phyloP scores from a whole-genome alignment of 345 rosid species.

The Carallia pectinifolia region DNA sequence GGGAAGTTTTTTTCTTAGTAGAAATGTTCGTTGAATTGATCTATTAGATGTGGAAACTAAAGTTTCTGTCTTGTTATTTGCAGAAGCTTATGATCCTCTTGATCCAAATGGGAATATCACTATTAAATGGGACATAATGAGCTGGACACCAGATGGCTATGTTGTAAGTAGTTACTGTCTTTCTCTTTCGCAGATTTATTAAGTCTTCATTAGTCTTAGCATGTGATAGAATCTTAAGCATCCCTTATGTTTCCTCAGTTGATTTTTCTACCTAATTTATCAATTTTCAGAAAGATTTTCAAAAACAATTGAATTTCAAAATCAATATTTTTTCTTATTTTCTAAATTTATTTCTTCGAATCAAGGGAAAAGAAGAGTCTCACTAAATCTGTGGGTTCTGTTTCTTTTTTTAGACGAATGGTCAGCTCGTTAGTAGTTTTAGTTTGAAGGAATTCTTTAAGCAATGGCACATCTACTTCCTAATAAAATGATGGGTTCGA shows the following conservation, averaged over 20 bases:
- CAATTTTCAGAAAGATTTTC: too few relatives aligned
- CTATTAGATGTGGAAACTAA: not conserved
- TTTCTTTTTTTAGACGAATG: not conserved
- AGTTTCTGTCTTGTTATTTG: slow-evolving; percentile 10
- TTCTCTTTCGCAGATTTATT: not conserved
- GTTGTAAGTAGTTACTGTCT: slow-evolving; percentile 7
- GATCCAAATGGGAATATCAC: slow-evolving; percentile 4
- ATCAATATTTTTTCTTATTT: too few relatives aligned
- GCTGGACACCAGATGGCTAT: slow-evolving; percentile 14
- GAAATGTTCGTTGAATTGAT: not conserved
- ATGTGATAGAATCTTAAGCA: not conserved
- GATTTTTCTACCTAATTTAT: not conserved
- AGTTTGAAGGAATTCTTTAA: too few relatives aligned
- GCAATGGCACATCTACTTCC: too few relatives aligned
- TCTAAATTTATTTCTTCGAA: not conserved
- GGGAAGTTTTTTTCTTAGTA: slow-evolving; percentile 6
- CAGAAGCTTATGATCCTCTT: slow-evolving; percentile 36
- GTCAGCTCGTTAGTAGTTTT: not conserved
- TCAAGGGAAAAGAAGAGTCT: not conserved
- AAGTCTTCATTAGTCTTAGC: not conserved
- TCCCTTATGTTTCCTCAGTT: not conserved
- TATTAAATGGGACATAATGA: slow-evolving; percentile 9
- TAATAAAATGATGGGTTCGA: too few relatives aligned
- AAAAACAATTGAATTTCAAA: too few relatives aligned
- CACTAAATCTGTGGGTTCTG: not conserved